Percentiles rank a stretch among this genome's conserved stretches.
These are phyloP conservation scores for Mycena venus DNA, from an alignment of 768 basidiomycete species.

Conservation along the genomic window DNA sequence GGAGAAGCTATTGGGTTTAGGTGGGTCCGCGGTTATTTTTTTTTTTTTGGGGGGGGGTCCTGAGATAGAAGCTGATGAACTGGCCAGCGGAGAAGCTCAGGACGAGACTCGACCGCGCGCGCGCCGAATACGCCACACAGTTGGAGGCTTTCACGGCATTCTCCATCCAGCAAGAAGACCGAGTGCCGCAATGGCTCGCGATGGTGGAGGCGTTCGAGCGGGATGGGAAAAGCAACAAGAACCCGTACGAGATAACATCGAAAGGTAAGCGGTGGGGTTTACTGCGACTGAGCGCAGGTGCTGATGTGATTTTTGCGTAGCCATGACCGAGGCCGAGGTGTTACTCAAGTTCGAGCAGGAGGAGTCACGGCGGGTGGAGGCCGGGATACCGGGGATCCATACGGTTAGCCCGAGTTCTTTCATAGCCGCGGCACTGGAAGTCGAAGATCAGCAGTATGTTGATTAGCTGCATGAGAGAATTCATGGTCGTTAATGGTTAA, in stretches of 20 bases:
- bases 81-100: not conserved
- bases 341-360: conserved; percentile 3
- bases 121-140: not conserved
- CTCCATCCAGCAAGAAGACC: not conserved
- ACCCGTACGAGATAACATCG: not conserved
- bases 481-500: too few relatives aligned
- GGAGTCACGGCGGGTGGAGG: not conserved
- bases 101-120: not conserved
- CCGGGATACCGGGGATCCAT: not conserved
- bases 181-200: not conserved
- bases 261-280: not conserved
- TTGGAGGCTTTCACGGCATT: not conserved
- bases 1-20: conserved; percentile 39
- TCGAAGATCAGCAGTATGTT: conserved; percentile 27
- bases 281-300: not conserved
- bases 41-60: too few relatives aligned
- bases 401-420: conserved; percentile 11
- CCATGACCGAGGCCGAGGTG: not conserved
- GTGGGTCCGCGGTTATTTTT: conserved; percentile 10
- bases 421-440: not conserved
- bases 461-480: too few relatives aligned
- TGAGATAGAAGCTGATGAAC: not conserved
- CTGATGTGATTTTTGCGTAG: not conserved
- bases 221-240: not conserved
- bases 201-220: not conserved